Evolutionary conservation across 169 alveolate genomes (phyloP), one percentile per base, ranked within the genome.

Genomic region (Theileria parva): DNA sequence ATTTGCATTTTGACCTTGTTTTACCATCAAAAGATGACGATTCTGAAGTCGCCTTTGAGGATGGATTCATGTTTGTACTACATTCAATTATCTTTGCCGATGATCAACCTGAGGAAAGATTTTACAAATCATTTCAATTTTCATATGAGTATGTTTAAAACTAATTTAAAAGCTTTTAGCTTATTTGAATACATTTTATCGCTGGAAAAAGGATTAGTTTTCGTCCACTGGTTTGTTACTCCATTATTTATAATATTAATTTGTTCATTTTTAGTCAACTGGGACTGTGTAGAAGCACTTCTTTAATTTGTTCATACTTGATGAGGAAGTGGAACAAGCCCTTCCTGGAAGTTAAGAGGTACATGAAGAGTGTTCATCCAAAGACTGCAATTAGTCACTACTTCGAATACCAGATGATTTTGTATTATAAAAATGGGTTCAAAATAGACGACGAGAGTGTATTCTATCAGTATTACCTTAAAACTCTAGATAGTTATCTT

Each of bases 211-310:
- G 87, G 87, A 4, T 48, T 44, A 44, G 79, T 77, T n/a, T 85
- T 23, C 25, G 60, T 85, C 19, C 91, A 85, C 64, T 85, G 91
- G 89, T 81, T 51, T 4, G 6, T 30, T 6, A 15, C 0, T 0
- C 55, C 2, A n/a, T 34, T 55, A n/a, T n/a, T n/a, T 21, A 19
- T 32, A 15, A 27, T 13, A 12, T n/a, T 48, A 44, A 68, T 5
- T 8, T 25, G 5, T 51, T 17, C 21, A 27, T 37, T 72, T 74
- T 21, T 81, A 80, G 88, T 44, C 12, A 34, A 76, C 68, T 71
- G 74, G 89, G 89, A 17, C 68, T 85, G 79, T 77, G 83, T 23
- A 66, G 91, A 19, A 77, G 87, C 68, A 68, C 79, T 32, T 53
- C 87, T 21, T 63, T 85, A 4, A 76, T 71, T 0, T 61, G 76